Percentiles rank a stretch among this genome's conserved stretches.
Conservation (phyloP, 2,329 filamentous ascomycete species). For the Neoscytalidium dimidiatum region DNA sequence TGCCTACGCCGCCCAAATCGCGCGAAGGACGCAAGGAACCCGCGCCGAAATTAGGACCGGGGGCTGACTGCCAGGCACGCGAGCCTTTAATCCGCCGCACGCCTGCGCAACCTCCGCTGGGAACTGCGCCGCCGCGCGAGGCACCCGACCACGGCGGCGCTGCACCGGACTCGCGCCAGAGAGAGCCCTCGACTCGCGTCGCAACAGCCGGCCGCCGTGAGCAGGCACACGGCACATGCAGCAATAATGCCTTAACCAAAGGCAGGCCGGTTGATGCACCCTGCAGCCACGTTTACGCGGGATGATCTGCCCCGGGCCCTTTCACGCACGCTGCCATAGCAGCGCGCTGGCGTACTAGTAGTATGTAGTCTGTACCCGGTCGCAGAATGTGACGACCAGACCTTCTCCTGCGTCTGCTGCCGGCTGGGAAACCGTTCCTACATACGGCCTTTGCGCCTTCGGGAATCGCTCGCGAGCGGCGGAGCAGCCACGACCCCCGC, state of each 20-base stretch:
- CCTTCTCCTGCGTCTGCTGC: neutral
- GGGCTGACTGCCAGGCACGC: neutral
- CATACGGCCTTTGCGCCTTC: neutral
- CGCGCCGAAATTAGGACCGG: slow-evolving; percentile 4
- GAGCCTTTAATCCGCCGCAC: too few relatives aligned
- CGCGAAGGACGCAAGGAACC: slow-evolving; percentile 4
- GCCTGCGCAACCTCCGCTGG: too few relatives aligned
- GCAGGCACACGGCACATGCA: neutral
- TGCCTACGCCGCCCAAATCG: neutral
- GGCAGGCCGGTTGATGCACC: slow-evolving; percentile 11
- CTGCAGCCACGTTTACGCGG: slow-evolving; percentile 16
- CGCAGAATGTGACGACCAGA: neutral
- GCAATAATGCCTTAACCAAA: neutral
- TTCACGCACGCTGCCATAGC: neutral
- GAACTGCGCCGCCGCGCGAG: neutral
- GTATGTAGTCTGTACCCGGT: neutral
- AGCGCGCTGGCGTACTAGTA: too few relatives aligned
- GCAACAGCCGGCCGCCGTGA: too few relatives aligned
- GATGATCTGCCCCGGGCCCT: slow-evolving; percentile 8
- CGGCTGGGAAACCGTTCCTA: neutral
- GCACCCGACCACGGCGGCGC: neutral
- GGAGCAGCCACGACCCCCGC: neutral
- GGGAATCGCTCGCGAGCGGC: neutral
- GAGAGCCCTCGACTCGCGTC: neutral
- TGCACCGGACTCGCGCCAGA: neutral